These are phyloP conservation scores for Murraya paniculata DNA, from an alignment of 345 rosid genomes.

Conservation along the genomic window DNA sequence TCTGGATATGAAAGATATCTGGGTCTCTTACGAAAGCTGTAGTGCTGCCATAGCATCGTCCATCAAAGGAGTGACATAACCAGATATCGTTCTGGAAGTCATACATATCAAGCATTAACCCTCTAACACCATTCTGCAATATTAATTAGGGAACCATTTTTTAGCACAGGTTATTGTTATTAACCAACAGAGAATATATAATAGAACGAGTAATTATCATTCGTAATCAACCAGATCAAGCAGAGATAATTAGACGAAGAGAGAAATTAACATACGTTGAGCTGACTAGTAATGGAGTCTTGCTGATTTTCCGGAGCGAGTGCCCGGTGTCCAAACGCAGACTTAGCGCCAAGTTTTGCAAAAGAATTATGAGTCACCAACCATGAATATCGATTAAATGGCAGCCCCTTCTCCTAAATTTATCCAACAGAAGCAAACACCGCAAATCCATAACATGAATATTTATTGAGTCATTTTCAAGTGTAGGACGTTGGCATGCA, in stretches of 20 bases:
- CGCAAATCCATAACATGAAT: not conserved
- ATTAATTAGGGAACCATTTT: too few relatives aligned
- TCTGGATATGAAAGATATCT: too few relatives aligned
- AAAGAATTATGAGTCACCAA: conserved; percentile 89
- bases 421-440: not conserved
- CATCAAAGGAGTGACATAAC: conserved; percentile 82
- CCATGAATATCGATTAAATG: conserved; percentile 91
- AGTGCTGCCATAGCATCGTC: conserved; percentile 57
- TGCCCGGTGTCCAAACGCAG: conserved; percentile 53
- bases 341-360: conserved; percentile 46
- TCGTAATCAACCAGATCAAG: not conserved
- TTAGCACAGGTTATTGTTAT: too few relatives aligned
- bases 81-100: conserved; percentile 76
- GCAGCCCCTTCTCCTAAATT: conserved; percentile 55
- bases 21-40: conserved; percentile 71
- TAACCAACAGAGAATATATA: too few relatives aligned
- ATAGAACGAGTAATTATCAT: not conserved
- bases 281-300: conserved; percentile 75
- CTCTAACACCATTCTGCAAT: not conserved
- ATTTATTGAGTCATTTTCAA: not conserved
- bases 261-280: conserved; percentile 42
- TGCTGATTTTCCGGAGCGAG: conserved; percentile 78
- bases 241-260: not conserved
- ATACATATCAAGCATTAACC: conserved; percentile 72
- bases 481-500: not conserved